Base-by-base conservation (phyloP, 345 rosid genomes). In the Lepidium didymum region DNA sequence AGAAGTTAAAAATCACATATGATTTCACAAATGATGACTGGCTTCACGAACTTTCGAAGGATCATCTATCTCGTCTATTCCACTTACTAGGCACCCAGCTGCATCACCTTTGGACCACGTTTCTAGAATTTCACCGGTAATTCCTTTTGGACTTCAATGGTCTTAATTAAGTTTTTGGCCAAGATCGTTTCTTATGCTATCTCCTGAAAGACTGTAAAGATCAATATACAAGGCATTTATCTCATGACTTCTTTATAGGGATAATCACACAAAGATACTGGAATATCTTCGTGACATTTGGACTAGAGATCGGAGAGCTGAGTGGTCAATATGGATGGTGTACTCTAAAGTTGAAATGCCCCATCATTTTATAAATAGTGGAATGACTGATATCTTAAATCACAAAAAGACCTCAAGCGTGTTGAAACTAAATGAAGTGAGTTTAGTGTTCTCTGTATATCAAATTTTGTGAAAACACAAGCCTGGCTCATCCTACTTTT, bases 261-360 rank as follows among this genome's bases (percentile, higher is more conserved):
- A 80, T 73, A 85, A 86, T 72, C 81, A 75, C 73, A 77, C 55
- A 63, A 81, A 76, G 73, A 78, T 93, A 77, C 57, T 94, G 37
- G 87, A 87, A 51, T 81, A 75, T 79, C 82, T 94, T 57, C 81
- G 75, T 45, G 88, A 87, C 67, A 62, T 69, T 56, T 94, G 99
- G 99, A 78, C 88, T 35, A 80, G 71, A 72, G 96, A 91, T 64
- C 87, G 96, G 38, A 89, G 83, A 78, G 90, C 91, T 58, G 98
- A 90, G 81, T 93, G 98, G 98, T 93, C 98, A 6, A 90, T 88
- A 75, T 90, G 98, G 98, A 90, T 88, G 96, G 91, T 88, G 53
- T 88, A 93, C 77, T 83, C 97, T 11, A 91, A 87, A 68, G 96
- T 89, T 58, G 97, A 94, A 75, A 87, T 94, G 99, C 97, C 97